Conservation (phyloP, 352 stramenopile genomes). For the Phytophthora macrochlamydospora region DNA sequence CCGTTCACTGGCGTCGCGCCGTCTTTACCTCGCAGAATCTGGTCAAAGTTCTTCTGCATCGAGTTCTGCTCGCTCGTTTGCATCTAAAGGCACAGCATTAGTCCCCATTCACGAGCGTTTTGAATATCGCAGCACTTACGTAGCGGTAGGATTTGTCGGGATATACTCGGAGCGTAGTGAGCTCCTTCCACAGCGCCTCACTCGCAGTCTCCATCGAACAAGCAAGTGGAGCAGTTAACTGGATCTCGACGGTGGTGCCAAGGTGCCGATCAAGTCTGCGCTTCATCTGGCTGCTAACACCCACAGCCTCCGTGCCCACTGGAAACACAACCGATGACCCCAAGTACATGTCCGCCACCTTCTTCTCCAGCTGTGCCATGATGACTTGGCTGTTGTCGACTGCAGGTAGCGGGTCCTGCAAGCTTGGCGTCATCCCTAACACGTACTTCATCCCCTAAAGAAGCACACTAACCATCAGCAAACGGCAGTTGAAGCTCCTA, state of each 20-base stretch:
- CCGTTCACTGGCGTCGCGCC: constrained; percentile 23
- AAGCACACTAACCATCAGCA: constrained; percentile 4
- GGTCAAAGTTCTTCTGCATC: constrained; percentile 35
- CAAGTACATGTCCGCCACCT: constrained; percentile 26
- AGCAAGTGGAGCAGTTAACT: constrained; percentile 16
- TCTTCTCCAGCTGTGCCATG: constrained; percentile 26
- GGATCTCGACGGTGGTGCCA: constrained; percentile 20
- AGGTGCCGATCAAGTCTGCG: constrained; percentile 5
- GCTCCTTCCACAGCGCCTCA: constrained; percentile 24
- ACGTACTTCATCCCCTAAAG: constrained; percentile 25
- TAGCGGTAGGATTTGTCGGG: constrained; percentile 37
- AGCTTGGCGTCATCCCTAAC: background rate
- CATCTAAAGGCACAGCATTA: constrained; percentile 12
- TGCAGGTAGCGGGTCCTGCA: constrained; percentile 2
- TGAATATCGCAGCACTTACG: constrained; percentile 13
- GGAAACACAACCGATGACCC: constrained; percentile 7
- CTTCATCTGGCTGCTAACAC: constrained; percentile 20
- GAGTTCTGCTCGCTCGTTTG: constrained; percentile 19
- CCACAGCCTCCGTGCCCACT: background rate
- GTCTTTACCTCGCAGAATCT: constrained; percentile 12
- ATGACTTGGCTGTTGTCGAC: constrained; percentile 28
- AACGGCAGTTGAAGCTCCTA: background rate
- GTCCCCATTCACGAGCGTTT: too few species aligned
- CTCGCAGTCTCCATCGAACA: constrained; percentile 24
- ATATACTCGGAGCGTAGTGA: constrained; percentile 25